Evolutionary conservation across 768 basidiomycete genomes (phyloP), one percentile per base, ranked within the genome.

Genomic region (Naganishia randhawae): DNA sequence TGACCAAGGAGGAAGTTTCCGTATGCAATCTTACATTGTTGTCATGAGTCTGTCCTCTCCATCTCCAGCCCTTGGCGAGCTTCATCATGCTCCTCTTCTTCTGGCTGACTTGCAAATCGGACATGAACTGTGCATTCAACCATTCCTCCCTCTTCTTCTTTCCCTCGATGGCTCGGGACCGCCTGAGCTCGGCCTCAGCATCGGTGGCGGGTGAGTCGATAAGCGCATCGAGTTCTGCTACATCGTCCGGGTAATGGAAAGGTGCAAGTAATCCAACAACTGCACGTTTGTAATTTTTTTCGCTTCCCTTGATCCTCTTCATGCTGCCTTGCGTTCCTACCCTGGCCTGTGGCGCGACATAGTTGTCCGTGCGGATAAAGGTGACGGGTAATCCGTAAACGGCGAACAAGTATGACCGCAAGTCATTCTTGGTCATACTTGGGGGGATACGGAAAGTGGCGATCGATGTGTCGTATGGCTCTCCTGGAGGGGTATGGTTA

Each of bases 331-430:
- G 65, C 27, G 66, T 45, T 8, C 70, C 68, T 9, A 64, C 50
- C 17, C 83, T 80, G 13, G 76, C 75, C 22, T 85, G 74, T 50
- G 87, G 85, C 0, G 88, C 85, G 68, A 88, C 82, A 74, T 92
- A 91, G 82, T 90, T 91, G 83, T 91, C 90, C n/a, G 93, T 97
- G 62, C 93, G 91, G 70, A 97, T 91, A 79, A 94, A 96, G 8
- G 92, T 95, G 68, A 89, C 89, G 75, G 87, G 83, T 52, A 97
- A 87, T 69, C 90, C 90, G 73, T 97, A 97, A n/a, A 88, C 85
- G 37, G 91, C 85, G 62, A 81, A 81, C 53, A 97, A 85, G 77
- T 95, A 92, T 0, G 89, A 88, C 45, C 92, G 88, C 41, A 97
- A 82, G 81, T 97, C 93, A 66, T 89, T 90, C 81, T 97, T 97